These are phyloP conservation scores for Exophiala alcalophila DNA, from an alignment of 2,329 filamentous ascomycete species.

Conservation along the genomic window DNA sequence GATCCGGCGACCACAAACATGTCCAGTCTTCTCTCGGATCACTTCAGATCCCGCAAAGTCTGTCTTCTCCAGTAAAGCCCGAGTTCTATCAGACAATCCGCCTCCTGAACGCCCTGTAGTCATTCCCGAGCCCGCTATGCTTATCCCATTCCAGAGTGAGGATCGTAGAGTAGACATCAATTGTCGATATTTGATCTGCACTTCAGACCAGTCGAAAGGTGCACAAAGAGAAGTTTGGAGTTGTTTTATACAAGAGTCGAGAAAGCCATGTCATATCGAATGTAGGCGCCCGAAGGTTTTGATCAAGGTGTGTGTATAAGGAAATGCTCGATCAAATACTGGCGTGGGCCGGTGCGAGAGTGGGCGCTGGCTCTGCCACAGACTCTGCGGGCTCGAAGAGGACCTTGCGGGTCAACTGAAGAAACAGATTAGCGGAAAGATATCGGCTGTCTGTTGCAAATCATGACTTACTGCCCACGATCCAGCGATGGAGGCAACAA, in stretches of 20 bases:
- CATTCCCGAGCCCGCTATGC: constrained; percentile 24
- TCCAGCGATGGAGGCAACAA: constrained; percentile 82
- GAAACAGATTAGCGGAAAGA: constrained; percentile 23
- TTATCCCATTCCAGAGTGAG: constrained; percentile 24
- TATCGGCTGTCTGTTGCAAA: constrained; percentile 7
- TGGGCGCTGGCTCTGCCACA: constrained; percentile 10
- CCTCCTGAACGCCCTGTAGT: constrained; percentile 17
- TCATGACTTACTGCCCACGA: constrained; percentile 78
- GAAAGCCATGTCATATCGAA: no score
- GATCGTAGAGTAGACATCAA: constrained; percentile 18
- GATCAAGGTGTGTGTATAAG: no score
- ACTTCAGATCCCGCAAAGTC: no score
- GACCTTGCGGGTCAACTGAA: constrained; percentile 51
- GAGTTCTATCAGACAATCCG: constrained; percentile 19
- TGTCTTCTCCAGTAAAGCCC: no score
- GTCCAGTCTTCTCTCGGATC: no score
- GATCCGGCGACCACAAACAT: neutral
- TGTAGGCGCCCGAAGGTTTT: no score
- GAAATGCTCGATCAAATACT: constrained; percentile 12
- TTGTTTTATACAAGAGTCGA: constrained; percentile 23
- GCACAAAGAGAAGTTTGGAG: constrained; percentile 5
- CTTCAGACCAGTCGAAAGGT: constrained; percentile 5
- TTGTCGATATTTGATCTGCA: constrained; percentile 9
- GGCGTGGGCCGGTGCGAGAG: constrained; percentile 6
- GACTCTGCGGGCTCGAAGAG: constrained; percentile 42